Evolutionary conservation across 2,329 filamentous ascomycete species (phyloP).

Genomic region (Fusarium mundagurra): DNA sequence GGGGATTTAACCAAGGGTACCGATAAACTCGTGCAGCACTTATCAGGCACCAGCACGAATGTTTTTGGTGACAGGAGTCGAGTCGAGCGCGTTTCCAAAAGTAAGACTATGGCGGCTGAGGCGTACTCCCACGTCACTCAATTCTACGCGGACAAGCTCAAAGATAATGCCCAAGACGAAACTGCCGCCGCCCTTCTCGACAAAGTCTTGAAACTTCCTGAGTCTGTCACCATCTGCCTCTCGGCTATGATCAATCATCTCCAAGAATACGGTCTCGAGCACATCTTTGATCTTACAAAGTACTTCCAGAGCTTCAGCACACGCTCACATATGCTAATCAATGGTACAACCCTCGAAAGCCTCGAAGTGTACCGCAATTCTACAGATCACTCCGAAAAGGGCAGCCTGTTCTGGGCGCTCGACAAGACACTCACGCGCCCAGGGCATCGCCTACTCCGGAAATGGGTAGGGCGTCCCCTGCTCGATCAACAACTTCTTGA

Average conservation of each 20-base stretch:
- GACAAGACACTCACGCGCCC: slow-evolving; percentile 93
- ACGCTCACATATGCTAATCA: slow-evolving; percentile 93
- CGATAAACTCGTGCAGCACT: slow-evolving; percentile 89
- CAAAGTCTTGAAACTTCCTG: slow-evolving; percentile 85
- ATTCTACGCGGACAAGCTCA: slow-evolving; percentile 91
- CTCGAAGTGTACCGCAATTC: slow-evolving; percentile 96
- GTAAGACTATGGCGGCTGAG: slow-evolving; percentile 84
- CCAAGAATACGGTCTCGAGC: slow-evolving; percentile 89
- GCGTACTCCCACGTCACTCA: slow-evolving; percentile 88
- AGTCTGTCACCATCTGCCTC: slow-evolving; percentile 88
- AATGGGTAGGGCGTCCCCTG: slow-evolving; percentile 93
- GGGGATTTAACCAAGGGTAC: slow-evolving; percentile 90
- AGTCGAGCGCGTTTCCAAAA: slow-evolving; percentile 79
- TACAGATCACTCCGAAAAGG: slow-evolving; percentile 84
- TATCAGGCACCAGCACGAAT: slow-evolving; percentile 89
- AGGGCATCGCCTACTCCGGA: slow-evolving; percentile 85
- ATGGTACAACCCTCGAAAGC: slow-evolving; percentile 92
- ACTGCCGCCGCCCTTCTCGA: slow-evolving; percentile 76
- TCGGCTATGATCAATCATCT: slow-evolving; percentile 97
- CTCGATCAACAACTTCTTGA: slow-evolving; percentile 80
- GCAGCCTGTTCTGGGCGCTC: slow-evolving; percentile 94
- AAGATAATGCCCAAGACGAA: slow-evolving; percentile 65
- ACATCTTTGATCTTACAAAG: slow-evolving; percentile 95
- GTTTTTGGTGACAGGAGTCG: slow-evolving; percentile 92
- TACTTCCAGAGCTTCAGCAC: slow-evolving; percentile 98